These are phyloP conservation scores for Xerocomus minutiporus DNA, from an alignment of 1,284 basidiomycete species.

Conservation along the genomic window DNA sequence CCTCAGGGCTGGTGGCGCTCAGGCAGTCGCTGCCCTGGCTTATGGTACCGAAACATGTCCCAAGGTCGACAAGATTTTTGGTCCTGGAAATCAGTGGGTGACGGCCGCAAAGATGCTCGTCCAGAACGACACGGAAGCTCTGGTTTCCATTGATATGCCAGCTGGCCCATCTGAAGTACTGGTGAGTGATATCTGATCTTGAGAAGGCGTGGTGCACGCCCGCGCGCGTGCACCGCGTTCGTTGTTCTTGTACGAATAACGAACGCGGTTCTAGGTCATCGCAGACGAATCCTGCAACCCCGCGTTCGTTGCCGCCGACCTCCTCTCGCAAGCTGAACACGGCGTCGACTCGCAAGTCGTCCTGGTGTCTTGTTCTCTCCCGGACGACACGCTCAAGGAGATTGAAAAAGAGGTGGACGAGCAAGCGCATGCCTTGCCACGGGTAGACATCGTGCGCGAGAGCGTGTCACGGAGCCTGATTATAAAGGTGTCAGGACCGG, in stretches of 20 bases:
- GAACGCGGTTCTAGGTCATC: constrained; percentile 67
- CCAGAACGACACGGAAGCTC: constrained; percentile 96
- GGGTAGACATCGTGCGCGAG: constrained; percentile 87
- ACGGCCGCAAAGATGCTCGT: constrained; percentile 99
- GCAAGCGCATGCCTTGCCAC: constrained; percentile 83
- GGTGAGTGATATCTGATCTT: constrained; percentile 47
- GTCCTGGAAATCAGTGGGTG: constrained; percentile 99
- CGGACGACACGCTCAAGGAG: constrained; percentile 55
- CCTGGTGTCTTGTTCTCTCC: constrained; percentile 76
- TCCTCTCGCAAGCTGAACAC: constrained; percentile 97
- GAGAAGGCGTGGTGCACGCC: constrained; percentile 15
- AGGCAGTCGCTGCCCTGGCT: constrained; percentile 95
- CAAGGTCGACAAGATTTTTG: constrained; percentile 99
- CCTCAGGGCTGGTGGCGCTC: constrained; percentile 92
- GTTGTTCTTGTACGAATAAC: constrained; percentile 36
- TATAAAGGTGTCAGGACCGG: constrained; percentile 62
- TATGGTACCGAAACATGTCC: constrained; percentile 94
- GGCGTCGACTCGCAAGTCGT: constrained; percentile 98
- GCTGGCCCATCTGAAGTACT: constrained; percentile 96
- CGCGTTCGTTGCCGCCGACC: constrained; percentile 92
- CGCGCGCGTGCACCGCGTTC: constrained; percentile 30
- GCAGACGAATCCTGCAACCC: constrained; percentile 86
- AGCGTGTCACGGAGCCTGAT: constrained; percentile 93
- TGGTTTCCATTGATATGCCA: constrained; percentile 98
- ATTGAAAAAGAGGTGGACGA: constrained; percentile 86